A percentile compares a stretch with the other conserved stretches of the same genome.
These are phyloP conservation scores for Scenedesmus sp. DNA, from an alignment of 163 green algal species.

Conservation along the genomic window DNA sequence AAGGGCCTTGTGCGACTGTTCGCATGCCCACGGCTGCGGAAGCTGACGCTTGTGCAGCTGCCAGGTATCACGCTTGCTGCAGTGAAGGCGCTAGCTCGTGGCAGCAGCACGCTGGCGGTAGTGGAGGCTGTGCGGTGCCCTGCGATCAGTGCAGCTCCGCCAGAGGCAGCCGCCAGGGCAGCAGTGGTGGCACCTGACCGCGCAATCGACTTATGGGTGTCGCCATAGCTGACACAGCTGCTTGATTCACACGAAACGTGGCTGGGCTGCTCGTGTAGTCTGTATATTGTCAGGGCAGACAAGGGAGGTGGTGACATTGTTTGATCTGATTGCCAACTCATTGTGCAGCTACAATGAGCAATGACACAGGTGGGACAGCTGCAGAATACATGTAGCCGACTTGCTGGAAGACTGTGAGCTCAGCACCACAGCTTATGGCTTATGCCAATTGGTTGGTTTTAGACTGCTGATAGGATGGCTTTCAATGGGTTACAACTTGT, in stretches of 20 bases:
- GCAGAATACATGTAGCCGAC: too few relatives aligned
- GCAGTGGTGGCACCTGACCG: not conserved
- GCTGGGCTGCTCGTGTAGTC: not conserved
- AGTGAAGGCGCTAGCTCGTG: slow-evolving; percentile 49
- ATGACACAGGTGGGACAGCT: too few relatives aligned
- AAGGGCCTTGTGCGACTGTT: slow-evolving; percentile 52
- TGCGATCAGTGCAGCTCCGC: slow-evolving; percentile 17
- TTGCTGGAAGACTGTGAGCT: too few relatives aligned
- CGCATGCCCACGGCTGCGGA: slow-evolving; percentile 26
- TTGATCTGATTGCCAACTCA: too few relatives aligned
- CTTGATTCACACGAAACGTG: too few relatives aligned
- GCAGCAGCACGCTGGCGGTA: not conserved
- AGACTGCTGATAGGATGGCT: too few relatives aligned
- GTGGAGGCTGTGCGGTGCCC: not conserved
- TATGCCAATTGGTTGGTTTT: too few relatives aligned
- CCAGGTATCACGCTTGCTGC: slow-evolving; percentile 46
- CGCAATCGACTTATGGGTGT: slow-evolving; percentile 39
- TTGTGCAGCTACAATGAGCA: too few relatives aligned
- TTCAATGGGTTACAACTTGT: too few relatives aligned
- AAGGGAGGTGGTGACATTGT: too few relatives aligned
- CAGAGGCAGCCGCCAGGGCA: slow-evolving; percentile 21
- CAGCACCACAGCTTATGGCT: too few relatives aligned
- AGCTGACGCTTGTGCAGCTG: slow-evolving; percentile 22
- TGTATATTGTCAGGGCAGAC: too few relatives aligned
- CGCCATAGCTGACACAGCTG: not conserved